These are phyloP conservation scores for Plectosphaerella plurivora DNA, from an alignment of 2,329 filamentous ascomycete species.

Conservation along the genomic window DNA sequence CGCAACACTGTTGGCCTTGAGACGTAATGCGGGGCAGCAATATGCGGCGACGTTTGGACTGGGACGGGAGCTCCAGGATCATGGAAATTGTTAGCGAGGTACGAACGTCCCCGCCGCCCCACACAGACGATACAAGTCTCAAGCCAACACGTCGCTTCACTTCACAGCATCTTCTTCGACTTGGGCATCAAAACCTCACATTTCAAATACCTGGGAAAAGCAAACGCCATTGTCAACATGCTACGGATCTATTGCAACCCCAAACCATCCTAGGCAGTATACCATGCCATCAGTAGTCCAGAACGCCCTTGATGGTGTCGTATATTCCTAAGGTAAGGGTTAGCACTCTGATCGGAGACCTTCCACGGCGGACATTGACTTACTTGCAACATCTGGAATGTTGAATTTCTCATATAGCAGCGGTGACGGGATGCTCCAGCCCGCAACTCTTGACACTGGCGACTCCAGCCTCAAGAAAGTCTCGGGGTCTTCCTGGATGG, in stretches of 20 bases:
- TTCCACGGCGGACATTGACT: conserved; percentile 35
- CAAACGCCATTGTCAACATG: too few species aligned
- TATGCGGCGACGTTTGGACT: conserved; percentile 6
- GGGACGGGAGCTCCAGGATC: conserved; percentile 4
- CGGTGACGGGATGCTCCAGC: conserved; percentile 84
- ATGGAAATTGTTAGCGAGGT: conserved; percentile 7
- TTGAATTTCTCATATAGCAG: conserved; percentile 77
- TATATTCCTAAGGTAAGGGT: conserved; percentile 54
- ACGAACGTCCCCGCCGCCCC: not conserved
- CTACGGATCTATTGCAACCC: too few species aligned
- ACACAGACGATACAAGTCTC: too few species aligned
- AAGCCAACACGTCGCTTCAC: too few species aligned
- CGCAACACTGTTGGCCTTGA: conserved; percentile 5
- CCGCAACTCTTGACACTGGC: conserved; percentile 77
- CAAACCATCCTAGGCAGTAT: too few species aligned
- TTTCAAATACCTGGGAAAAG: too few species aligned
- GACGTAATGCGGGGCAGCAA: conserved; percentile 12
- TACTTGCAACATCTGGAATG: conserved; percentile 81
- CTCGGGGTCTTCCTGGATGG: conserved; percentile 71
- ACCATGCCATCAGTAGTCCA: conserved; percentile 51
- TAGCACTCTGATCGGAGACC: conserved; percentile 14
- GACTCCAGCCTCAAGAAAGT: conserved; percentile 83
- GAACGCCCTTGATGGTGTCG: conserved; percentile 62
- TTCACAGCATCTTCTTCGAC: too few species aligned
- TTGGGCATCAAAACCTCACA: too few species aligned